These are phyloP conservation scores for Verticillium zaregamsianum DNA, from an alignment of 2,329 filamentous ascomycete genomes.

Conservation along the genomic window DNA sequence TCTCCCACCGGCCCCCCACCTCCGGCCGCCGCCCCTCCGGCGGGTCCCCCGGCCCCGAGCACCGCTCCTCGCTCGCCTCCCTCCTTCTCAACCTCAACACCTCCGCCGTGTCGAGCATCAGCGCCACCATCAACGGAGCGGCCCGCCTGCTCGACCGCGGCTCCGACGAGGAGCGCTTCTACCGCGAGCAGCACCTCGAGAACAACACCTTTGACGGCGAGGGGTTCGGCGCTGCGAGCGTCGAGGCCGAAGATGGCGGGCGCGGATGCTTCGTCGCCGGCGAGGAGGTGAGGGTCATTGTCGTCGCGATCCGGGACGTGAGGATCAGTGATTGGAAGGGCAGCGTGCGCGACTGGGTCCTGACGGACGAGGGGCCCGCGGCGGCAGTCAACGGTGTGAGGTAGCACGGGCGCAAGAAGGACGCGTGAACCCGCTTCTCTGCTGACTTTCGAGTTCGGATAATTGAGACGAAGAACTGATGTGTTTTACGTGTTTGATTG, in stretches of 20 bases:
- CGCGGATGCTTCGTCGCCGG: constrained; percentile 69
- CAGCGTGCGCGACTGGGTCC: constrained; percentile 74
- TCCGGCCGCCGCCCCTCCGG: constrained; percentile 54
- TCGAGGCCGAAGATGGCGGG: constrained; percentile 45
- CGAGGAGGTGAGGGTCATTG: constrained; percentile 80
- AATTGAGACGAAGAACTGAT: no score
- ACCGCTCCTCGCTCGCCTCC: constrained; percentile 71
- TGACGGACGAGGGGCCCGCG: constrained; percentile 30
- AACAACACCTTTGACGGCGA: constrained; percentile 80
- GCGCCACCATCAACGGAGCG: constrained; percentile 87
- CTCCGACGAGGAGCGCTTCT: constrained; percentile 80
- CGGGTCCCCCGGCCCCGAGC: constrained; percentile 60
- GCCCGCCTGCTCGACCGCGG: constrained; percentile 69
- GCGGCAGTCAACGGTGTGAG: constrained; percentile 35
- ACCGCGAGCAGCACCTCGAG: constrained; percentile 76
- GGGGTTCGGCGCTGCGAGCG: constrained; percentile 25
- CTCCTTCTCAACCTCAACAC: constrained; percentile 90
- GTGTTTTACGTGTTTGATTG: neutral
- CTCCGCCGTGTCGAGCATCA: constrained; percentile 81
- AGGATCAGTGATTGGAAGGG: constrained; percentile 95
- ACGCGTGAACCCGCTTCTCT: neutral
- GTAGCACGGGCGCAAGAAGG: constrained; percentile 8
- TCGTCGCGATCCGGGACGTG: constrained; percentile 79
- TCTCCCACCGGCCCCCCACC: constrained; percentile 79
- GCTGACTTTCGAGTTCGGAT: no score